Conservation (phyloP, 805 yeast genomes). For the Ogataea neopini region DNA sequence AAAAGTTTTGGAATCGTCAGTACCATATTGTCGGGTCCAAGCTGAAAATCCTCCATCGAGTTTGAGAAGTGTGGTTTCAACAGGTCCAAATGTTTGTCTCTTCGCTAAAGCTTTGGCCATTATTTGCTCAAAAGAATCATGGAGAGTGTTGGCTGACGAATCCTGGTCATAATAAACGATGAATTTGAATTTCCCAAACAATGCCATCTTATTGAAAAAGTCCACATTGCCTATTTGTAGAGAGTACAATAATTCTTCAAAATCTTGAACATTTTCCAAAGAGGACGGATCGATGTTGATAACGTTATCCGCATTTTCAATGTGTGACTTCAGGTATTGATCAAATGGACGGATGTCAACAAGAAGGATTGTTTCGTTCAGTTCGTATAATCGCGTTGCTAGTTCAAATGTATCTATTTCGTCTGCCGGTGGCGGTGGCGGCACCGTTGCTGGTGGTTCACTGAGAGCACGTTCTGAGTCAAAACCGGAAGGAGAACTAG, state of each 20-base stretch:
- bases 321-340: slow-evolving; percentile 36
- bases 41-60: slow-evolving; percentile 48
- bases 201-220: slow-evolving; percentile 34
- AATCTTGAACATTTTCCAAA: slow-evolving; percentile 17
- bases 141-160: slow-evolving; percentile 32
- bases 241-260: slow-evolving; percentile 22
- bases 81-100: slow-evolving; percentile 13
- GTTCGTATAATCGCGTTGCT: slow-evolving; percentile 13
- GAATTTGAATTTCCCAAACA: slow-evolving; percentile 35
- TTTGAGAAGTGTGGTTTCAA: slow-evolving; percentile 12
- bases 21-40: slow-evolving; percentile 40
- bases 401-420: slow-evolving; percentile 21
- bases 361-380: slow-evolving; percentile 27
- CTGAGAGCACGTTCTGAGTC: background rate
- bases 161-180: slow-evolving; percentile 43
- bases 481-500: slow-evolving; percentile 6
- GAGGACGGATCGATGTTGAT: slow-evolving; percentile 43
- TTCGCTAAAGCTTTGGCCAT: slow-evolving; percentile 16
- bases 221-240: slow-evolving; percentile 36
- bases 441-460: background rate
- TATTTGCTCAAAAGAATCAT: slow-evolving; percentile 27
- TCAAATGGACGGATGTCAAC: slow-evolving; percentile 42
- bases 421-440: too few species aligned
- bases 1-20: slow-evolving; percentile 26
- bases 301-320: slow-evolving; percentile 37